Conservation (phyloP, 345 rosid species). For the Salix caprea region DNA sequence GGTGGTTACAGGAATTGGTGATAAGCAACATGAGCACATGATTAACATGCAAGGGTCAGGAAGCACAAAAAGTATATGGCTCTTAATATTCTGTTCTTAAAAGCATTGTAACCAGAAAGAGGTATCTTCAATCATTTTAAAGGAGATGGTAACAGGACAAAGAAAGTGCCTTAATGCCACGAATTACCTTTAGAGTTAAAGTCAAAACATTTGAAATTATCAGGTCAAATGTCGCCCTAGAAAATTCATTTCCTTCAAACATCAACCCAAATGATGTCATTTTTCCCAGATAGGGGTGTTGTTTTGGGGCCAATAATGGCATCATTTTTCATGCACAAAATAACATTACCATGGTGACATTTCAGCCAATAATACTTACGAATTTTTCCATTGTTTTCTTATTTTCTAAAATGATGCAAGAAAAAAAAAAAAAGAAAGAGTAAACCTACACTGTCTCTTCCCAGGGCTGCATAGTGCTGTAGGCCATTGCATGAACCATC, state of each 20-base stretch:
- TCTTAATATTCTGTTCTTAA: not conserved
- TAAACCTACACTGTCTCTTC: constrained; percentile 79
- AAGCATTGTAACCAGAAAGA: not conserved
- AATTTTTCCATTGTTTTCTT: not conserved
- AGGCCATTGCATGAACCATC: constrained; percentile 99
- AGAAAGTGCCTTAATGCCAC: not conserved
- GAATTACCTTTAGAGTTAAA: not conserved
- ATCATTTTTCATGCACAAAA: not conserved
- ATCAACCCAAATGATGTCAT: not conserved
- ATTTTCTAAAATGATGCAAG: not conserved
- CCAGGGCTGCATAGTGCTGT: constrained; percentile 97
- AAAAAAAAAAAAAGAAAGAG: not conserved
- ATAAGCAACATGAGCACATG: not conserved
- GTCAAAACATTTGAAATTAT: not conserved
- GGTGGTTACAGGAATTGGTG: not conserved
- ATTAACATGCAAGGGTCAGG: not conserved
- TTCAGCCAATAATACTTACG: not conserved
- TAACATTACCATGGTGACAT: not conserved
- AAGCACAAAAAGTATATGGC: not conserved
- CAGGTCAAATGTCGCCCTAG: not conserved
- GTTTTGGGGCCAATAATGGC: not conserved
- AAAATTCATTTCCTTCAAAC: not conserved
- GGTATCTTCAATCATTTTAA: not conserved
- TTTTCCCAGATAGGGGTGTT: not conserved
- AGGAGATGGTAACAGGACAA: not conserved